Evolutionary conservation across 2,329 filamentous ascomycete genomes (phyloP).

Genomic region (Colletotrichum gloeosporioides): DNA sequence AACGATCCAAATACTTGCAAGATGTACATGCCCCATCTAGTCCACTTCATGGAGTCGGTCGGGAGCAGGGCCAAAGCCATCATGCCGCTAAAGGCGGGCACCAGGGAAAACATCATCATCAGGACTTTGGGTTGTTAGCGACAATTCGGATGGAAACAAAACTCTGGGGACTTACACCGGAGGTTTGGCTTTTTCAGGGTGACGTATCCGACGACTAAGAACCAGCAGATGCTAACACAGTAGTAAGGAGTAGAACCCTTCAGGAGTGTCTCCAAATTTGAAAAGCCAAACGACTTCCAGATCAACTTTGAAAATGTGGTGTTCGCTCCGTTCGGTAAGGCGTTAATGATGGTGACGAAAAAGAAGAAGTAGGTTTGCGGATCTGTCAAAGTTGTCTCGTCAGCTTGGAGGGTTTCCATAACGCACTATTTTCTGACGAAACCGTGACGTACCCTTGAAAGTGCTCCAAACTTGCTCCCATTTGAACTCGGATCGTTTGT

Average conservation of each 20-base stretch:
- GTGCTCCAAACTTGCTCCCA: constrained; percentile 31
- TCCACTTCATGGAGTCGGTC: constrained; percentile 29
- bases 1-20: constrained; percentile 30
- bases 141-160: background rate
- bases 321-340: constrained; percentile 36
- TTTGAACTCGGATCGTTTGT: background rate
- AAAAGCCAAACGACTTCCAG: constrained; percentile 37
- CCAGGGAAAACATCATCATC: constrained; percentile 33
- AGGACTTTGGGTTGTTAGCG: constrained; percentile 11
- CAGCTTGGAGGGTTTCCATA: background rate
- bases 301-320: constrained; percentile 36
- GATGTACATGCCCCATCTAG: constrained; percentile 36
- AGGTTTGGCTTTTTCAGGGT: constrained; percentile 31
- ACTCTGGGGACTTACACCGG: constrained; percentile 26
- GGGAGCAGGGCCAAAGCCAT: constrained; percentile 34
- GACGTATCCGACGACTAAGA: constrained; percentile 27
- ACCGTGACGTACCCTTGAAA: constrained; percentile 23
- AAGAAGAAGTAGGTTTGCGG: constrained; percentile 40
- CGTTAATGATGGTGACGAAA: constrained; percentile 36
- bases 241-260: constrained; percentile 35
- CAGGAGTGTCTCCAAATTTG: constrained; percentile 32
- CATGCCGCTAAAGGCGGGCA: constrained; percentile 35
- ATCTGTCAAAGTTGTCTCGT: constrained; percentile 14
- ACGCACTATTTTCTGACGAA: background rate
- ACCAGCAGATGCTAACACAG: constrained; percentile 31